Conservation (phyloP, 2,329 filamentous ascomycete species). For the Aschersonia sp. region DNA sequence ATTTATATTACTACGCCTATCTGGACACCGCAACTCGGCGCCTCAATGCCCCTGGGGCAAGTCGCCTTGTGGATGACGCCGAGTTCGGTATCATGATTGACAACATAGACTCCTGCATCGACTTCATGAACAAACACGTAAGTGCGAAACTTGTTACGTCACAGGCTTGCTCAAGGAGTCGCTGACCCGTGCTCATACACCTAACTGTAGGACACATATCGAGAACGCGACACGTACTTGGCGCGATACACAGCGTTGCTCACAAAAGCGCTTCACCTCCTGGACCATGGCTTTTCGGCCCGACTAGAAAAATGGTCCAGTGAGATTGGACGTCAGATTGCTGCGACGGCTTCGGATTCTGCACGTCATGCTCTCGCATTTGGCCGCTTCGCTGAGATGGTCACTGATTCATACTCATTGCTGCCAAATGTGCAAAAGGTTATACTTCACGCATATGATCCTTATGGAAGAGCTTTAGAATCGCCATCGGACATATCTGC, state of each 20-base stretch:
- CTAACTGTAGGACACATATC: slow-evolving; percentile 52
- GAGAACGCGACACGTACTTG: slow-evolving; percentile 76
- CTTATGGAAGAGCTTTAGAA: slow-evolving; percentile 29
- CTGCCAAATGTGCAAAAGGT: slow-evolving; percentile 41
- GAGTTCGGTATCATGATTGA: slow-evolving; percentile 80
- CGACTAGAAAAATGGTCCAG: slow-evolving; percentile 37
- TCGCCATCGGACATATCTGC: slow-evolving; percentile 31
- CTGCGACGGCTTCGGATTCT: slow-evolving; percentile 41
- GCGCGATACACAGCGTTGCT: slow-evolving; percentile 77
- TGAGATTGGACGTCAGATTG: slow-evolving; percentile 40
- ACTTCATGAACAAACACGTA: slow-evolving; percentile 82
- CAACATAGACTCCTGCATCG: slow-evolving; percentile 79
- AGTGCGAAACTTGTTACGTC: slow-evolving; percentile 15
- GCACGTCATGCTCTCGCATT: slow-evolving; percentile 45
- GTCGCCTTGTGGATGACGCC: slow-evolving; percentile 68
- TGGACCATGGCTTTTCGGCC: slow-evolving; percentile 41
- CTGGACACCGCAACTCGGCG: slow-evolving; percentile 80
- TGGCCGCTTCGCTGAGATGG: slow-evolving; percentile 43
- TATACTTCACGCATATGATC: slow-evolving; percentile 35
- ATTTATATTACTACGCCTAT: slow-evolving; percentile 89
- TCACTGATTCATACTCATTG: slow-evolving; percentile 40
- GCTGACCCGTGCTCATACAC: neutral
- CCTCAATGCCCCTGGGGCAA: slow-evolving; percentile 82
- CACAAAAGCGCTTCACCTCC: slow-evolving; percentile 46
- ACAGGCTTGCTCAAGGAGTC: neutral